A percentile compares a stretch with the other conserved stretches of the same genome.
Conservation (phyloP, 768 basidiomycete genomes). For the Boletus rex-veris region DNA sequence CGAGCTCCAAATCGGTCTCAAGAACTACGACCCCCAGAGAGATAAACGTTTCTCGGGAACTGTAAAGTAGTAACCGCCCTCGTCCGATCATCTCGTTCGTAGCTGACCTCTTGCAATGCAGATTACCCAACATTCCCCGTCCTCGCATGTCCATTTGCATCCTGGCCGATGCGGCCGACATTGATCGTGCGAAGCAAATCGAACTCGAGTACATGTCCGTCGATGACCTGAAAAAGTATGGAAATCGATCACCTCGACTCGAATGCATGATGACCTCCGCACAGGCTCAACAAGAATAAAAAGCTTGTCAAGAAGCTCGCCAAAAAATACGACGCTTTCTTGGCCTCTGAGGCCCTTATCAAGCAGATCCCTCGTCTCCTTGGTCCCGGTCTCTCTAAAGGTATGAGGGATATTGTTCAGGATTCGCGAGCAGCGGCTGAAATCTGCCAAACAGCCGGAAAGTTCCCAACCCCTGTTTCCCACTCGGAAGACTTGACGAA, state of each 20-base stretch:
- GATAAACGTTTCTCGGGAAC: constrained; percentile 99
- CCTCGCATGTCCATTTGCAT: constrained; percentile 99
- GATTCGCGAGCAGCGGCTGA: background rate
- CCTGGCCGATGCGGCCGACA: constrained; percentile 98
- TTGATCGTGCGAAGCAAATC: constrained; percentile 97
- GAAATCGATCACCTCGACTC: background rate
- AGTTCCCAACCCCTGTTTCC: constrained; percentile 97
- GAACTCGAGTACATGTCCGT: constrained; percentile 99
- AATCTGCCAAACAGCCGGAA: constrained; percentile 64
- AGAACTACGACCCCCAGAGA: constrained; percentile 99
- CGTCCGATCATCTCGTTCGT: background rate
- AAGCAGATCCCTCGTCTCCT: constrained; percentile 99
- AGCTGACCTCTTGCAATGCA: constrained; percentile 28
- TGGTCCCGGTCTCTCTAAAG: constrained; percentile 99
- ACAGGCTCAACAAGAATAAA: constrained; percentile 98
- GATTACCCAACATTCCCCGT: constrained; percentile 94
- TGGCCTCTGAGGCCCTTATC: constrained; percentile 95
- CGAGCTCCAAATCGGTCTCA: constrained; percentile 94
- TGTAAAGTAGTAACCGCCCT: constrained; percentile 65
- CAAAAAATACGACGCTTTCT: constrained; percentile 99
- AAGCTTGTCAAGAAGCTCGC: constrained; percentile 99
- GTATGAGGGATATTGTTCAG: constrained; percentile 35
- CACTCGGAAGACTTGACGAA: constrained; percentile 84
- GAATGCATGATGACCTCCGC: background rate
- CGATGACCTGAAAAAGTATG: constrained; percentile 97